Evolutionary conservation across 768 basidiomycete genomes (phyloP), one percentile per base, ranked within the genome.

Genomic region (Mycena capillaripes): DNA sequence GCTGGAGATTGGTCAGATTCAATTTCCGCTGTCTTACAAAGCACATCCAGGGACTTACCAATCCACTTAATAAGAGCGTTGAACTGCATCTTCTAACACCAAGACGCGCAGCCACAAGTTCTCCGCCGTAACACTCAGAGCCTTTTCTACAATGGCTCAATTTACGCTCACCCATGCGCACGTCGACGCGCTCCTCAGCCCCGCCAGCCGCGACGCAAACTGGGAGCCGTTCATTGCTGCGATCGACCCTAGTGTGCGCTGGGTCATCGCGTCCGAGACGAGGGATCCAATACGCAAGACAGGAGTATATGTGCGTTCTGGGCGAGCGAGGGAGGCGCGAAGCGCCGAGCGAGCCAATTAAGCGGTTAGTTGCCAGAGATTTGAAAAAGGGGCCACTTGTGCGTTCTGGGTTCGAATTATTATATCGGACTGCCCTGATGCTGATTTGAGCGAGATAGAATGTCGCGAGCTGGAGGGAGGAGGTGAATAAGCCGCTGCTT

Each of bases 131-230:
- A 36, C 34, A 36, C 34, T 36, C 34, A 36, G 34, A 36, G 34
- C 34, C 34, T 36, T 36, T 36, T 36, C 34, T 36, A 36, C 34
- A 36, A 44, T 44, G 42, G 42, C 42, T 14, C 14, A 48, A 52
- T 66, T 66, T 55, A 57, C 65, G 19, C 66, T 67, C 57, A 67
- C 66, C 44, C 30, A n/a, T n/a, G 50, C 32, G 1, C 36, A 69
- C 59, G 32, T 69, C 46, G 12, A n/a, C 4, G 12, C 16, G 8
- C 23, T 69, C 58, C 30, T 69, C 6, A 44, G 48, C 19, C 53
- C 65, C 5, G 56, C 14, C 8, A 46, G 36, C 53, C 36, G 21
- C n/a, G 50, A 27, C 7, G 42, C 11, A 2, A 21, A 60, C 58
- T 69, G 46, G 46, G 1, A 19, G 5, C 25, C 46, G 2, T 52